Evolutionary conservation across 176 grass and related monocot species (phyloP).

Genomic region (Oryza longistaminata): DNA sequence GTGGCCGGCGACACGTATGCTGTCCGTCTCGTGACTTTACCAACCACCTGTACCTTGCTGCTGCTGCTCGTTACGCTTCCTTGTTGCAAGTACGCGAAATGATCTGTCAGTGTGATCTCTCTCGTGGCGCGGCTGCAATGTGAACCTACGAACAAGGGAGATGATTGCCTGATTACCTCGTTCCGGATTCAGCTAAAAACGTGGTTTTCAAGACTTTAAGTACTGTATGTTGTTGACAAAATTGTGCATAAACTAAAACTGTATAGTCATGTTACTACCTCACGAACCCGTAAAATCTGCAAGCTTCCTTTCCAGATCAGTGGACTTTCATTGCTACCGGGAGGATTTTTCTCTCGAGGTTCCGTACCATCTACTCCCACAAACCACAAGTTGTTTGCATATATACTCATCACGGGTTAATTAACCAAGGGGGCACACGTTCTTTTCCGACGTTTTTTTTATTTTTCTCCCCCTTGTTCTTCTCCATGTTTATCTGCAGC

Average conservation of each 20-base stretch:
- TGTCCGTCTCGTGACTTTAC: background rate
- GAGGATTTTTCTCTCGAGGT: background rate
- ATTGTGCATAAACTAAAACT: background rate
- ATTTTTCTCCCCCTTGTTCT: too few species aligned
- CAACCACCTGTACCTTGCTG: background rate
- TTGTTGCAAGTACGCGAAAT: background rate
- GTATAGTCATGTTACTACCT: background rate
- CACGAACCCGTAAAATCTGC: background rate
- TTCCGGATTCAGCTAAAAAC: background rate
- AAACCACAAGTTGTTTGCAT: background rate
- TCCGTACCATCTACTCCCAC: slow-evolving; percentile 24
- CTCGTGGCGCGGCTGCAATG: background rate
- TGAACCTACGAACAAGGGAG: background rate
- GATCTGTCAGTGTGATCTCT: background rate
- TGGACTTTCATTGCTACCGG: background rate
- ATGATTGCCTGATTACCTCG: background rate
- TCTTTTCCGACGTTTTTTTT: background rate
- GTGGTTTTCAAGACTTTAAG: background rate
- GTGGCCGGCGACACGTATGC: background rate
- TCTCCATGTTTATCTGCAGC: background rate
- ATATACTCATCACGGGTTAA: background rate
- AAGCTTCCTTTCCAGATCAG: background rate
- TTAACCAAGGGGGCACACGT: background rate
- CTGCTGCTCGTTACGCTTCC: background rate
- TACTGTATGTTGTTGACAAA: background rate